Percentiles rank a stretch among this genome's conserved stretches.
These are phyloP conservation scores for Komagataella phaffii DNA, from an alignment of 805 yeast genomes.

Conservation along the genomic window DNA sequence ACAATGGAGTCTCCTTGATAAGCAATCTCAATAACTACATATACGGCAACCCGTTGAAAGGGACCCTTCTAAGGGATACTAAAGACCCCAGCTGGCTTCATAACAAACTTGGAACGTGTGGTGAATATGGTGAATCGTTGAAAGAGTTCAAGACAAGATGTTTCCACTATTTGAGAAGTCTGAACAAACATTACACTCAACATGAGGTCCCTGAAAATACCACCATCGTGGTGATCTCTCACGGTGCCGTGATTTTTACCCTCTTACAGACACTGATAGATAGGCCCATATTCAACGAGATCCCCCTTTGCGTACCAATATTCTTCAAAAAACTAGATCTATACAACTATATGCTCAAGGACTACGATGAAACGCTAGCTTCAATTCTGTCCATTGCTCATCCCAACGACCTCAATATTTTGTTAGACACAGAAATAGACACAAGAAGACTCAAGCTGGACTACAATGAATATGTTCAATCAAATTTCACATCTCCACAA, in stretches of 20 bases:
- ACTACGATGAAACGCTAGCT: conserved; percentile 18
- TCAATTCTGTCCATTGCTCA: conserved; percentile 11
- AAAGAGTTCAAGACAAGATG: conserved; percentile 21
- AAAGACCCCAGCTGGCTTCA: conserved; percentile 19
- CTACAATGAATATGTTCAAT: conserved; percentile 9
- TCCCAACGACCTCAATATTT: conserved; percentile 13
- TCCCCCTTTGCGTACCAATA: conserved; percentile 23
- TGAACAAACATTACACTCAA: conserved; percentile 17
- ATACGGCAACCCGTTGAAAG: conserved; percentile 7
- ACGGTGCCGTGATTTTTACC: conserved; percentile 29
- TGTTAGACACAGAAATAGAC: conserved; percentile 13
- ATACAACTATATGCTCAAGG: conserved; percentile 13
- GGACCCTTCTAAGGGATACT: conserved; percentile 5
- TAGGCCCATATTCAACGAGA: conserved; percentile 23
- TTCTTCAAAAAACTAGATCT: conserved; percentile 15
- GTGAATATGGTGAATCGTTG: conserved; percentile 27
- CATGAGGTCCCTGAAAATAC: conserved; percentile 14
- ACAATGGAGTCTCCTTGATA: conserved; percentile 26
- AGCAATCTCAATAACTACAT: conserved; percentile 24
- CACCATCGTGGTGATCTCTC: conserved; percentile 21
- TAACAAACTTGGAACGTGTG: conserved; percentile 25
- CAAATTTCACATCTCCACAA: conserved; percentile 1
- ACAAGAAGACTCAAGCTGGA: conserved; percentile 13
- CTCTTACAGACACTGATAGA: conserved; percentile 22
- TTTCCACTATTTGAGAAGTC: conserved; percentile 17